Evolutionary conservation across 495 filamentous ascomycete species (phyloP).

Genomic region (Aspergillus cristatus): DNA sequence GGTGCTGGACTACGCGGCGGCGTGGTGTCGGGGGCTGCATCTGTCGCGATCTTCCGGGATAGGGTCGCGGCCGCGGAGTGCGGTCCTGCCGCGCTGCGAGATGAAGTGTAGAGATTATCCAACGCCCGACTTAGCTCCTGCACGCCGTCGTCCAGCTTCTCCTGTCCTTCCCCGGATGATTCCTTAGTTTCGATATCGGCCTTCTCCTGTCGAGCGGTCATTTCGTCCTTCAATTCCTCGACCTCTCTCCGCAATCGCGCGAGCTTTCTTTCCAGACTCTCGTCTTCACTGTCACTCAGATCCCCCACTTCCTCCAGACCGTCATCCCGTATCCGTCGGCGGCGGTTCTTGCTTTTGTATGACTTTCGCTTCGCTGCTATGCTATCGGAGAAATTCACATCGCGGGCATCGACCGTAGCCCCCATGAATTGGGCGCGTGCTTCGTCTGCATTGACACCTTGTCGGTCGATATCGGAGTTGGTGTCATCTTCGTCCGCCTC

Average conservation of each 20-base stretch:
- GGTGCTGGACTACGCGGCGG: slow-evolving; percentile 1
- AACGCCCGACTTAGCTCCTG: slow-evolving; percentile 57
- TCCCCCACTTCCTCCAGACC: slow-evolving; percentile 50
- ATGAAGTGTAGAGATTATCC: slow-evolving; percentile 44
- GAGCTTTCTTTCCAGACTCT: slow-evolving; percentile 64
- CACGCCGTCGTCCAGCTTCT: slow-evolving; percentile 36
- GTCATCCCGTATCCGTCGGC: slow-evolving; percentile 49
- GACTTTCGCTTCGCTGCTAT: slow-evolving; percentile 68
- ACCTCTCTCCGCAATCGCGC: slow-evolving; percentile 70
- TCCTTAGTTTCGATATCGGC: slow-evolving; percentile 11
- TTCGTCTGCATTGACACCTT: slow-evolving; percentile 61
- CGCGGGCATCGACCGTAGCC: slow-evolving; percentile 60
- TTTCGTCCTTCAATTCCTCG: slow-evolving; percentile 65
- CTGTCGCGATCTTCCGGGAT: slow-evolving; percentile 23
- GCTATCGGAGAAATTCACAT: slow-evolving; percentile 76
- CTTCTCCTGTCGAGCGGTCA: slow-evolving; percentile 18
- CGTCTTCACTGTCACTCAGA: slow-evolving; percentile 59
- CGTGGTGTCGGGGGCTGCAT: slow-evolving; percentile 3
- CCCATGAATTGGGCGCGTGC: slow-evolving; percentile 75
- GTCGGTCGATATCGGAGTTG: slow-evolving; percentile 61
- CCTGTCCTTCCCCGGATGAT: slow-evolving; percentile 15
- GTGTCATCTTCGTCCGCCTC: slow-evolving; percentile 47
- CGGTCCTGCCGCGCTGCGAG: slow-evolving; percentile 15
- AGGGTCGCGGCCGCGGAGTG: slow-evolving; percentile 29
- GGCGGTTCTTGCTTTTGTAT: slow-evolving; percentile 63